Conservation (phyloP, 2,329 filamentous ascomycete genomes). For the Exophiala spinifera region DNA sequence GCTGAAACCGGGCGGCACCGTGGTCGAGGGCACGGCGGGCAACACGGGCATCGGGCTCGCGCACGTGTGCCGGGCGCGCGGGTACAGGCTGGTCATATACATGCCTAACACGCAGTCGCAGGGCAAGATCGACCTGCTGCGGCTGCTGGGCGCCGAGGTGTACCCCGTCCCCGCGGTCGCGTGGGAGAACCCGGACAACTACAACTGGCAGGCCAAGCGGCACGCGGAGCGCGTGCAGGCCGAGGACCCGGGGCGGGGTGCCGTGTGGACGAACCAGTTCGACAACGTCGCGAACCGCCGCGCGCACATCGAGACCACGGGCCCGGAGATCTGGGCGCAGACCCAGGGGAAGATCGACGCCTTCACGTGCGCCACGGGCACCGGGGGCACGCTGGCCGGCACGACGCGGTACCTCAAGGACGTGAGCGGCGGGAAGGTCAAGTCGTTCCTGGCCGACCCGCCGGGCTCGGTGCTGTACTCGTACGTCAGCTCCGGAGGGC, state of each 20-base stretch:
- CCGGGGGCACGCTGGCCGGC: slow-evolving; percentile 85
- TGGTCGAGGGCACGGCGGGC: slow-evolving; percentile 94
- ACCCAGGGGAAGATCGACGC: slow-evolving; percentile 82
- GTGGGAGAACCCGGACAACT: slow-evolving; percentile 93
- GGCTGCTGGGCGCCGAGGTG: slow-evolving; percentile 89
- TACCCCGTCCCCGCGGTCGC: slow-evolving; percentile 93
- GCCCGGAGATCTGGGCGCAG: slow-evolving; percentile 95
- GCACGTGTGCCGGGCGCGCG: slow-evolving; percentile 87
- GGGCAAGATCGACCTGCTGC: slow-evolving; percentile 91
- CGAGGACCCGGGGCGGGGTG: slow-evolving; percentile 58
- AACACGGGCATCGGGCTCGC: slow-evolving; percentile 98
- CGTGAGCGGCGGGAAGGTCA: slow-evolving; percentile 70
- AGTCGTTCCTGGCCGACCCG: slow-evolving; percentile 87
- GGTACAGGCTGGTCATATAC: slow-evolving; percentile 96
- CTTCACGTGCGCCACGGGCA: slow-evolving; percentile 93
- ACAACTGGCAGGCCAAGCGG: slow-evolving; percentile 90
- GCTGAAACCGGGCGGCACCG: slow-evolving; percentile 80
- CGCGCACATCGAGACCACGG: slow-evolving; percentile 94
- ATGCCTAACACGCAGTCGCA: slow-evolving; percentile 99
- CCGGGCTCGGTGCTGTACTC: slow-evolving; percentile 90
- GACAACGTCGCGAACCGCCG: slow-evolving; percentile 92
- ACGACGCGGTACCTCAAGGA: slow-evolving; percentile 87
- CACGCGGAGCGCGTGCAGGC: slow-evolving; percentile 69
- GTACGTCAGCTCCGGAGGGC: slow-evolving; percentile 82
- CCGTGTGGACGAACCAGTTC: slow-evolving; percentile 99